Evolutionary conservation across 768 basidiomycete genomes (phyloP).

Genomic region (Mrakia blollopis): DNA sequence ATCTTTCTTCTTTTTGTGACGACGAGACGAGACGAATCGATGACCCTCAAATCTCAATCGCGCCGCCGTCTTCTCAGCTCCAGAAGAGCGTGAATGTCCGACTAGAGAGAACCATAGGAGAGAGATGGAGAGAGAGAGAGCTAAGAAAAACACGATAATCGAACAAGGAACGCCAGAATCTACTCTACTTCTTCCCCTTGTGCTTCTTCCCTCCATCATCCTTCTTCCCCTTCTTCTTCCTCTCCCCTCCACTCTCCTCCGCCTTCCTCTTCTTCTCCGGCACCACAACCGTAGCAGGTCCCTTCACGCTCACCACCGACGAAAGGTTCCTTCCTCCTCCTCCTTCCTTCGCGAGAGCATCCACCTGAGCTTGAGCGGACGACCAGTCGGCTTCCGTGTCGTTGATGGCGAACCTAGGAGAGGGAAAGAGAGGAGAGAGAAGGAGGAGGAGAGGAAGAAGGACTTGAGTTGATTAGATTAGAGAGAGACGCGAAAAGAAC

Average conservation of each 20-base stretch:
- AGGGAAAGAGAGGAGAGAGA: background rate
- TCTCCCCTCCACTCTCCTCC: conserved; percentile 51
- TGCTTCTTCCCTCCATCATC: conserved; percentile 38
- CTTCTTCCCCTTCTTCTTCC: conserved; percentile 55
- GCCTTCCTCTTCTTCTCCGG: conserved; percentile 28
- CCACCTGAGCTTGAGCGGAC: conserved; percentile 66
- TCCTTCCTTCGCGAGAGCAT: conserved; percentile 46
- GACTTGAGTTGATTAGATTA: conserved; percentile 6
- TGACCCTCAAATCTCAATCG: no score
- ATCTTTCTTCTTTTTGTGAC: no score
- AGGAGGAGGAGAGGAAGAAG: conserved; percentile 16
- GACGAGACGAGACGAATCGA: no score
- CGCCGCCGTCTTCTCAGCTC: no score
- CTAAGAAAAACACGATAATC: background rate
- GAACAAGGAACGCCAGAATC: background rate
- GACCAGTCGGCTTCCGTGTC: conserved; percentile 67
- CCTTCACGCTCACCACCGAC: conserved; percentile 73
- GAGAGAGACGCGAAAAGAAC: background rate
- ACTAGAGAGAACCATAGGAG: background rate
- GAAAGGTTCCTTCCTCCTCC: conserved; percentile 50
- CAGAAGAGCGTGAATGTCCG: no score
- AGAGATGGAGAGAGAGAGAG: background rate
- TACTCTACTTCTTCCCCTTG: conserved; percentile 24
- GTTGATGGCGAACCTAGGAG: conserved; percentile 56
- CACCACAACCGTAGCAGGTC: conserved; percentile 28